phyloP scores from a whole-genome alignment of 805 yeast species.

The Kodamaea leandrae region DNA sequence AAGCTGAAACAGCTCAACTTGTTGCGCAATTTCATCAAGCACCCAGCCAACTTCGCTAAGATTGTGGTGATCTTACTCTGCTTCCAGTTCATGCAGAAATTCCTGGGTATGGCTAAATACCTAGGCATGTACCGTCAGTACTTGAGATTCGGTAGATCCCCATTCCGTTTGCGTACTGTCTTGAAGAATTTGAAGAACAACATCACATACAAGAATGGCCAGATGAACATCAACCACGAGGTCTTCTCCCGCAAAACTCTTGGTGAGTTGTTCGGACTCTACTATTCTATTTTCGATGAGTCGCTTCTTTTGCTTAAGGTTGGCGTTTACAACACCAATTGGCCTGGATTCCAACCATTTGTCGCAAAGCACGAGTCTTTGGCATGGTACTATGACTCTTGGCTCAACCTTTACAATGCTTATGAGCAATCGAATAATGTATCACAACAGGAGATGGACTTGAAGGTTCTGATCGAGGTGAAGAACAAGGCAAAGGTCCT shows the following conservation, averaged over 20 bases:
- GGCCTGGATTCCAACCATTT: constrained; percentile 23
- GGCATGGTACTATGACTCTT: constrained; percentile 68
- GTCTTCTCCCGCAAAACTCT: constrained; percentile 45
- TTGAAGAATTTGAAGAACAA: constrained; percentile 25
- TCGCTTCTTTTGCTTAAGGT: constrained; percentile 53
- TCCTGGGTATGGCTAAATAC: constrained; percentile 45
- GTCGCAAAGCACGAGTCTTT: constrained; percentile 58
- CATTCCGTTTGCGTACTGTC: constrained; percentile 50
- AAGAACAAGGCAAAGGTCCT: constrained; percentile 50
- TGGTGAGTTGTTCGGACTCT: constrained; percentile 53
- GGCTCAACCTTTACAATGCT: constrained; percentile 54
- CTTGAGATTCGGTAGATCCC: constrained; percentile 68
- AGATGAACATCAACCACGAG: constrained; percentile 14
- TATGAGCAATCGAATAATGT: constrained; percentile 42
- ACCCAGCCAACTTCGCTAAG: constrained; percentile 37
- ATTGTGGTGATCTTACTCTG: constrained; percentile 35
- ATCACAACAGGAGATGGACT: constrained; percentile 48
- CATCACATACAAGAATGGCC: constrained; percentile 12
- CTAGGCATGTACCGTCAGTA: constrained; percentile 62
- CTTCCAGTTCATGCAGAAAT: constrained; percentile 39
- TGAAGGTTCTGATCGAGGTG: constrained; percentile 59
- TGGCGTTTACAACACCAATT: constrained; percentile 34
- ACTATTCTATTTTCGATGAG: constrained; percentile 68
- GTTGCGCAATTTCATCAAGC: constrained; percentile 31
- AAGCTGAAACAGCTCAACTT: constrained; percentile 32